Percentiles rank a stretch among this genome's conserved stretches.
These are phyloP conservation scores for Populus pruinosa DNA, from an alignment of 345 rosid genomes.

Conservation along the genomic window DNA sequence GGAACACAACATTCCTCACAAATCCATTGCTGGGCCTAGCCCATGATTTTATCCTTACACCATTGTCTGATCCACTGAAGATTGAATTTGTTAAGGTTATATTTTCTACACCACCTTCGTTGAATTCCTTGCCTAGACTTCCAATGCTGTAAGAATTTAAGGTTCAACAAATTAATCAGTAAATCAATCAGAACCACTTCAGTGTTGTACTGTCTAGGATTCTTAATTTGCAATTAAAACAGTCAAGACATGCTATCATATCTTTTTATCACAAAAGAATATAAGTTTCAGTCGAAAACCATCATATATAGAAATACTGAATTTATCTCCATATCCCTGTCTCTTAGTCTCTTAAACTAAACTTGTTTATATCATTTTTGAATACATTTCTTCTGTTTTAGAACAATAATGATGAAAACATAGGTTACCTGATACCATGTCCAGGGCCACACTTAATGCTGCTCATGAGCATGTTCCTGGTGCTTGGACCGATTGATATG, in stretches of 20 bases:
- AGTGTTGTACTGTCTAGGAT: background rate
- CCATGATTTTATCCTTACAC: slow-evolving; percentile 55
- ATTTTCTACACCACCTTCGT: slow-evolving; percentile 45
- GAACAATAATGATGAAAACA: too few species aligned
- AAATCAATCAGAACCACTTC: background rate
- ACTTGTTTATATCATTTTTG: too few species aligned
- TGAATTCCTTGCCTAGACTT: slow-evolving; percentile 26
- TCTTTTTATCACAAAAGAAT: too few species aligned
- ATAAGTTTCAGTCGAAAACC: too few species aligned
- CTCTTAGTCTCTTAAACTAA: too few species aligned
- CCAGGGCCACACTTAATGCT: slow-evolving; percentile 44
- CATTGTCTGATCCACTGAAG: slow-evolving; percentile 39
- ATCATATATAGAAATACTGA: too few species aligned
- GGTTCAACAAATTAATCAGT: too few species aligned
- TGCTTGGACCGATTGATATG: slow-evolving; percentile 43
- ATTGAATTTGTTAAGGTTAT: slow-evolving; percentile 27
- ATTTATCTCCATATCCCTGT: too few species aligned
- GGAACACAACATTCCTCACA: slow-evolving; percentile 31
- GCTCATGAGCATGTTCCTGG: slow-evolving; percentile 28
- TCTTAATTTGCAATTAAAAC: background rate
- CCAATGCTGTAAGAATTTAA: slow-evolving; percentile 30
- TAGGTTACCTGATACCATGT: slow-evolving; percentile 46
- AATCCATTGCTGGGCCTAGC: slow-evolving; percentile 32
- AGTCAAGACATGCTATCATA: too few species aligned
- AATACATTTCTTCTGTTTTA: too few species aligned